Evolutionary conservation across 2,329 filamentous ascomycete species (phyloP).

Genomic region (Metarhizium album): DNA sequence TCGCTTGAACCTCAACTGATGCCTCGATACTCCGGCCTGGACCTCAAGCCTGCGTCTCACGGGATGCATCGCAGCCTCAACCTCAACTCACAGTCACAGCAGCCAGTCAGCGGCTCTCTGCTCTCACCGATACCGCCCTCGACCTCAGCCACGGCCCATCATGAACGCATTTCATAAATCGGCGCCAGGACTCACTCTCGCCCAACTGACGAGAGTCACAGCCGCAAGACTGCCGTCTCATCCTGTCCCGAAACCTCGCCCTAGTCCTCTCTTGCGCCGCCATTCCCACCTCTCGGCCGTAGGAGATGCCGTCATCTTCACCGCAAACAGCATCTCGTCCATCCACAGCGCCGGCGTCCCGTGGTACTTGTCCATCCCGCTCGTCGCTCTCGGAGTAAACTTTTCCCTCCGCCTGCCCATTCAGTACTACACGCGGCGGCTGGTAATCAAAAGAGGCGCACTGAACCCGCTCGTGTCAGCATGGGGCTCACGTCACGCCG

Average conservation of each 20-base stretch:
- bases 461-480: constrained; percentile 21
- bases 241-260: neutral
- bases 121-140: neutral
- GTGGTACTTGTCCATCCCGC: constrained; percentile 44
- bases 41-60: no score
- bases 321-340: constrained; percentile 32
- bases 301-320: constrained; percentile 24
- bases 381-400: constrained; percentile 37
- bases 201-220: neutral
- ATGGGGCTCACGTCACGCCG: constrained; percentile 20
- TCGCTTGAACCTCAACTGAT: no score
- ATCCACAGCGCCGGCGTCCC: constrained; percentile 36
- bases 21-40: no score
- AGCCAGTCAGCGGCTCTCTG: neutral
- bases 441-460: constrained; percentile 19
- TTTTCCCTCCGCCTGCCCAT: constrained; percentile 36
- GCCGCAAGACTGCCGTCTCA: neutral
- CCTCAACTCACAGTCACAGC: neutral
- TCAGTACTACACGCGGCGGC: constrained; percentile 27
- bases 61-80: neutral
- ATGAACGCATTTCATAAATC: constrained; percentile 6
- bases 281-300: constrained; percentile 24
- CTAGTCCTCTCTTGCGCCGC: constrained; percentile 8
- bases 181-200: neutral
- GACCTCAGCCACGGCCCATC: neutral